phyloP scores from a whole-genome alignment of 2,329 filamentous ascomycete genomes.

The Ceratocystis cubensis region DNA sequence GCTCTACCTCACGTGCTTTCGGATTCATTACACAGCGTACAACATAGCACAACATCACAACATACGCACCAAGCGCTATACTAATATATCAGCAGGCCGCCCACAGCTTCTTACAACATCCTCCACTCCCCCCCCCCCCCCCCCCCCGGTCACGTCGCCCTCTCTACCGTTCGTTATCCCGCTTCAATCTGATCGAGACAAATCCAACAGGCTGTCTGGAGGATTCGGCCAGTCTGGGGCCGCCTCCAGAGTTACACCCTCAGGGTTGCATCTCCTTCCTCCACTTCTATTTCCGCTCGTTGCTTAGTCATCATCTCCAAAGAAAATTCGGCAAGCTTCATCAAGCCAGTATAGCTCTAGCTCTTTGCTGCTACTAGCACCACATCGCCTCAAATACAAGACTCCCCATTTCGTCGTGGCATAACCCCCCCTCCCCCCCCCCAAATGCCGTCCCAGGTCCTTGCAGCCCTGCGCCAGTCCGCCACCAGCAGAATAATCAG shows the following conservation, averaged over 20 bases:
- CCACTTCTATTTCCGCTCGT: background rate
- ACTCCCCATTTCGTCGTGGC: background rate
- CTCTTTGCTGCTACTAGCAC: no score
- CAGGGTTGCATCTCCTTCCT: background rate
- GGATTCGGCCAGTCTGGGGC: background rate
- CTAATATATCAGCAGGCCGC: no score
- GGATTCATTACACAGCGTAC: no score
- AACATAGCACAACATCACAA: no score
- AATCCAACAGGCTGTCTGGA: background rate
- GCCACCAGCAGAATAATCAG: constrained; percentile 3
- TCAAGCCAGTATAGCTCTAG: background rate
- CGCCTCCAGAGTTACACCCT: background rate
- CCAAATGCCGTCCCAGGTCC: constrained; percentile 10
- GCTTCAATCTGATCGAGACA: background rate
- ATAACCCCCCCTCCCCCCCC: background rate
- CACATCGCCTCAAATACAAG: background rate
- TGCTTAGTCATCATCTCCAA: constrained; percentile 2
- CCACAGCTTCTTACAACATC: no score
- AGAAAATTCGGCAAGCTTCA: background rate
- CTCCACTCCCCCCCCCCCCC: background rate
- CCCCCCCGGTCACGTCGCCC: background rate
- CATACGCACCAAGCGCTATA: no score
- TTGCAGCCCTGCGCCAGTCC: background rate
- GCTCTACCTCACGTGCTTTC: no score
- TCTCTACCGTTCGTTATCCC: background rate